A percentile compares a stretch with the other conserved stretches of the same genome.
Conservation (phyloP, 164 flowering plant genomes). For the Chimonanthus salicifolius region DNA sequence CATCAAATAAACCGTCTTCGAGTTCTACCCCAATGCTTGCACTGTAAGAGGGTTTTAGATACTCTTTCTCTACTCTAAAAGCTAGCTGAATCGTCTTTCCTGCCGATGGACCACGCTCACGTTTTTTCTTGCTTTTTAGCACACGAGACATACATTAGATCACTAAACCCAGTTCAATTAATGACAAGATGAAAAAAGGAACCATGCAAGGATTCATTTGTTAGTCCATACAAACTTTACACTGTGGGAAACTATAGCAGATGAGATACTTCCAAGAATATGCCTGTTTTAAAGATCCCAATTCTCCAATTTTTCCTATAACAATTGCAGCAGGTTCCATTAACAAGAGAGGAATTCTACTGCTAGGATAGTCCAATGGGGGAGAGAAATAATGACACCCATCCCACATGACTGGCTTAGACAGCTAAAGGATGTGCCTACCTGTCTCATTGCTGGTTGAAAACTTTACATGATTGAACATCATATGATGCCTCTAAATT, state of each 20-base stretch:
- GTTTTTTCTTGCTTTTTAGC: slow-evolving; percentile 46
- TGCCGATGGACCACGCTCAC: slow-evolving; percentile 37
- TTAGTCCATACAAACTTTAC: not conserved
- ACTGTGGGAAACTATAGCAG: not conserved
- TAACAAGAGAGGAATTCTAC: too few species aligned
- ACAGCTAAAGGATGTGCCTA: not conserved
- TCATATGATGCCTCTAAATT: not conserved
- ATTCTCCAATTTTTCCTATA: too few species aligned
- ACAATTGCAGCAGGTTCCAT: too few species aligned
- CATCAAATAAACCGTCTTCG: slow-evolving; percentile 98
- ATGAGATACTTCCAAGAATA: not conserved
- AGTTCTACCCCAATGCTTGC: slow-evolving; percentile 83
- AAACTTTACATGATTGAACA: not conserved
- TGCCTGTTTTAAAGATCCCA: not conserved
- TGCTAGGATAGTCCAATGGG: not conserved
- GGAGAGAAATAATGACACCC: not conserved
- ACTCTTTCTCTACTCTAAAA: slow-evolving; percentile 88
- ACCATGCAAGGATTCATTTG: not conserved
- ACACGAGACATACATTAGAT: slow-evolving; percentile 6
- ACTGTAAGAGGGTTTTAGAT: slow-evolving; percentile 69
- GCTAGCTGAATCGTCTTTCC: slow-evolving; percentile 42
- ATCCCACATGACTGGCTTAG: not conserved
- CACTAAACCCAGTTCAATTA: not conserved
- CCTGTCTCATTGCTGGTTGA: not conserved
- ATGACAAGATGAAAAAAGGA: not conserved